These are phyloP conservation scores for Cystobasidium tubakii DNA, from an alignment of 768 basidiomycete genomes.

Conservation along the genomic window DNA sequence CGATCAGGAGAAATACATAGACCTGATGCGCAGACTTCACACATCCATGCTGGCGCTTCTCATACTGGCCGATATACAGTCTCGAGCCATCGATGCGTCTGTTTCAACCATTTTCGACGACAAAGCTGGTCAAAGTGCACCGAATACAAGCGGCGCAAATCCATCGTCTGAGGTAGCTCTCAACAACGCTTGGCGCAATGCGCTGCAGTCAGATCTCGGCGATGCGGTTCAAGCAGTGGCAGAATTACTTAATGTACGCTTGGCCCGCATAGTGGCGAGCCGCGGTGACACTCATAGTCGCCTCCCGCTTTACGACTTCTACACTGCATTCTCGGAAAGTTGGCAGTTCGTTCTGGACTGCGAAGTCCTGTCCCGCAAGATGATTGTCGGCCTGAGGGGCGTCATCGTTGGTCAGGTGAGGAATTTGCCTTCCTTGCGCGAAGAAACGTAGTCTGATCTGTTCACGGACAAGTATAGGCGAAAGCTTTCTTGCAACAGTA, in stretches of 20 bases:
- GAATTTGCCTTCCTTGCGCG: background rate
- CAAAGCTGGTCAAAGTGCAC: background rate
- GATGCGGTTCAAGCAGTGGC: conserved; percentile 74
- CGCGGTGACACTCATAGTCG: conserved; percentile 73
- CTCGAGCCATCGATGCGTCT: background rate
- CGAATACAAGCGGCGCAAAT: background rate
- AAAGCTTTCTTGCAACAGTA: conserved; percentile 79
- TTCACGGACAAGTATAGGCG: conserved; percentile 53
- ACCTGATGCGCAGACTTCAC: background rate
- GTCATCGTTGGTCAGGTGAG: conserved; percentile 67
- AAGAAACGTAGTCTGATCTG: background rate
- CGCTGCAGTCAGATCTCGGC: conserved; percentile 56
- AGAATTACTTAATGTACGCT: conserved; percentile 76
- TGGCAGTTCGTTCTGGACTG: conserved; percentile 87
- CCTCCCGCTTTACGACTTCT: conserved; percentile 67
- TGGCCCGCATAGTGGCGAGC: conserved; percentile 68
- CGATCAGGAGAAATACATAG: background rate
- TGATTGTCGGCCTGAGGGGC: conserved; percentile 89
- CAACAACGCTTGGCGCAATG: conserved; percentile 5
- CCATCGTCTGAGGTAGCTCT: background rate
- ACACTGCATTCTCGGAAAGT: conserved; percentile 71
- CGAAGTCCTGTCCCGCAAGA: conserved; percentile 74
- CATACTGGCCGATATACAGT: conserved; percentile 12
- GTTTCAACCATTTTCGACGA: background rate
- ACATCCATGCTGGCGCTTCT: conserved; percentile 14